Percentiles rank a stretch among this genome's conserved stretches.
These are phyloP conservation scores for Xerocomus nothofagi DNA, from an alignment of 1,284 basidiomycete genomes.

Conservation along the genomic window DNA sequence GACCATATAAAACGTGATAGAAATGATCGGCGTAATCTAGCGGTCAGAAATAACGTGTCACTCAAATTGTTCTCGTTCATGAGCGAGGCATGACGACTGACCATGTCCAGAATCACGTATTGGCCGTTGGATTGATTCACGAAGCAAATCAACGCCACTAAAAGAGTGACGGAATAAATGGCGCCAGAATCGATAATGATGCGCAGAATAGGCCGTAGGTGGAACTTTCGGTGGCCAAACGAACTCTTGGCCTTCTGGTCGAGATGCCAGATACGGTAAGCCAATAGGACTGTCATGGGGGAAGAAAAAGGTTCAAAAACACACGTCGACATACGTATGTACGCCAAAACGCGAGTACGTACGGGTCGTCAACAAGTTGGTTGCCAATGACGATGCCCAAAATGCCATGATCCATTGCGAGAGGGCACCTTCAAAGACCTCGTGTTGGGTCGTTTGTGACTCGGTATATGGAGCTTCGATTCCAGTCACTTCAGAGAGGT, in stretches of 20 bases:
- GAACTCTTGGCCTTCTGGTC: background rate
- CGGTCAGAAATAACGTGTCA: background rate
- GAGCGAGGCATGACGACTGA: background rate
- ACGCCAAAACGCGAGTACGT: background rate
- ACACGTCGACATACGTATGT: background rate
- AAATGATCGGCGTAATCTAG: background rate
- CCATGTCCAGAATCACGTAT: slow-evolving; percentile 1
- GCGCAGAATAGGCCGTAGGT: slow-evolving; percentile 3
- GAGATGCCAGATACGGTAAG: background rate
- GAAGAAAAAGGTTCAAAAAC: background rate
- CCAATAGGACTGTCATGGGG: slow-evolving; percentile 8
- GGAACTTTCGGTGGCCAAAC: background rate
- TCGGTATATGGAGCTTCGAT: slow-evolving; percentile 8
- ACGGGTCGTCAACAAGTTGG: slow-evolving; percentile 16
- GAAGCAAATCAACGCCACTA: background rate
- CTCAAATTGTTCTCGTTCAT: background rate
- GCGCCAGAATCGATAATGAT: slow-evolving; percentile 11
- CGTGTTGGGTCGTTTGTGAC: background rate
- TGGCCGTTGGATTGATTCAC: slow-evolving; percentile 6
- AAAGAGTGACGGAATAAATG: slow-evolving; percentile 13
- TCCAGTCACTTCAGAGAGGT: slow-evolving; percentile 11
- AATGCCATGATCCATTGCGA: slow-evolving; percentile 15
- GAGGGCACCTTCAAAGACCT: slow-evolving; percentile 7
- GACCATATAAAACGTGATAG: too few relatives aligned
- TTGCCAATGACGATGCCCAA: slow-evolving; percentile 10